Evolutionary conservation across 495 filamentous ascomycete species (phyloP).

Genomic region (Daldinia bambusicola): DNA sequence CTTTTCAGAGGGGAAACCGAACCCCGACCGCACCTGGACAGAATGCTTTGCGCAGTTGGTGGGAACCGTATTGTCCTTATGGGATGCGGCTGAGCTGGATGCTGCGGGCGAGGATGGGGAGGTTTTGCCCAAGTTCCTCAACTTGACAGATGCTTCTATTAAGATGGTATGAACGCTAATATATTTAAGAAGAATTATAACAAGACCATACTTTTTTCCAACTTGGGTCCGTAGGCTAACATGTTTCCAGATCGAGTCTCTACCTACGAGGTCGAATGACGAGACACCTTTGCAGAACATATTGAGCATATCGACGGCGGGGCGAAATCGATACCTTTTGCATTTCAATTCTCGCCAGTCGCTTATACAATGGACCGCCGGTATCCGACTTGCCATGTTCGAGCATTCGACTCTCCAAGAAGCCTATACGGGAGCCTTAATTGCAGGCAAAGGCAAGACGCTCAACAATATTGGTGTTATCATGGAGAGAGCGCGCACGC

Average conservation of each 20-base stretch:
- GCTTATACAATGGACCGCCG: slow-evolving; percentile 94
- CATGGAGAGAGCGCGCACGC: slow-evolving; percentile 78
- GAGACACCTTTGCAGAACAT: slow-evolving; percentile 89
- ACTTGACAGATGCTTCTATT: slow-evolving; percentile 95
- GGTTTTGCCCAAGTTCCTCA: slow-evolving; percentile 94
- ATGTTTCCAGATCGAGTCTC: slow-evolving; percentile 78
- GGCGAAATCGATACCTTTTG: slow-evolving; percentile 91
- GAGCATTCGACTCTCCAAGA: slow-evolving; percentile 94
- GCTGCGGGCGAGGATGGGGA: slow-evolving; percentile 83
- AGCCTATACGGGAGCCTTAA: slow-evolving; percentile 94
- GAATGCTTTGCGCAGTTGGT: slow-evolving; percentile 98
- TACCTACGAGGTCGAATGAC: slow-evolving; percentile 80
- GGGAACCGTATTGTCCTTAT: slow-evolving; percentile 92
- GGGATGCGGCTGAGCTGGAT: slow-evolving; percentile 95
- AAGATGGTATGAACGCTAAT: slow-evolving; percentile 77
- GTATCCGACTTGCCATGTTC: slow-evolving; percentile 93
- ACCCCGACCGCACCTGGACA: slow-evolving; percentile 86
- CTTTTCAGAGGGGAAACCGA: slow-evolving; percentile 82
- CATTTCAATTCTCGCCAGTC: slow-evolving; percentile 97
- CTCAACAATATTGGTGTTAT: slow-evolving; percentile 89
- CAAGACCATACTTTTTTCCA: not conserved
- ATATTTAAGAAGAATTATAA: not conserved
- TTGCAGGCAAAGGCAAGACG: slow-evolving; percentile 90
- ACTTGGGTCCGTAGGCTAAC: slow-evolving; percentile 15
- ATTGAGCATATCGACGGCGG: slow-evolving; percentile 92